Percentiles rank a stretch among this genome's conserved stretches.
Conservation (phyloP, 441 rosid species). For the Breynia disticha region DNA sequence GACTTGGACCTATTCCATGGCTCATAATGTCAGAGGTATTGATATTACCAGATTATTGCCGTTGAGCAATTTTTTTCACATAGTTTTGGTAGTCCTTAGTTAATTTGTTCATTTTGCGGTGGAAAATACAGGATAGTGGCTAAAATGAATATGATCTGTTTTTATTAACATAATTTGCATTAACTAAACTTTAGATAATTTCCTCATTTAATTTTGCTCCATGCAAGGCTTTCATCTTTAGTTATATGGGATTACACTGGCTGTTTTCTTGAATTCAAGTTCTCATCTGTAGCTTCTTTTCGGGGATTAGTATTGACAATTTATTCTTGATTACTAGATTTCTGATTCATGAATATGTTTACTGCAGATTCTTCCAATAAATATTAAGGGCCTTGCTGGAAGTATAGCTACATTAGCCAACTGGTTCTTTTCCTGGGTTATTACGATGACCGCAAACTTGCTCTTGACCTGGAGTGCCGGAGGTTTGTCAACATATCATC, state of each 20-base stretch:
- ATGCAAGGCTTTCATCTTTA: neutral
- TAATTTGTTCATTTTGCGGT: neutral
- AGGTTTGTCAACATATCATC: constrained; percentile 27
- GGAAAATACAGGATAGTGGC: neutral
- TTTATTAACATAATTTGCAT: too few relatives aligned
- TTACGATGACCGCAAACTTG: constrained; percentile 84
- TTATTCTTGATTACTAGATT: too few relatives aligned
- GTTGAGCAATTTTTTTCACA: neutral
- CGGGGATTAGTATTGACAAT: neutral
- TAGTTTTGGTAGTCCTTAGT: neutral
- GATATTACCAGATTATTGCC: neutral
- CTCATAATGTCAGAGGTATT: constrained; percentile 93
- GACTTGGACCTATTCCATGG: constrained; percentile 96
- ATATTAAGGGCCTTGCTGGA: constrained; percentile 90
- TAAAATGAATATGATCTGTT: neutral
- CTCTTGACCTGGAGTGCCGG: constrained; percentile 80
- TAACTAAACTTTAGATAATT: neutral
- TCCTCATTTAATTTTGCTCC: neutral
- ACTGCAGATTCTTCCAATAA: constrained; percentile 78
- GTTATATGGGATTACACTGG: neutral
- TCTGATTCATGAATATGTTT: constrained; percentile 4
- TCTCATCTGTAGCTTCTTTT: neutral
- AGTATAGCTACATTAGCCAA: constrained; percentile 68
- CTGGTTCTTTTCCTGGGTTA: constrained; percentile 47
- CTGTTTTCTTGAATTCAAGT: constrained; percentile 1